phyloP scores from a whole-genome alignment of 2,329 filamentous ascomycete species.

The Diaporthe humulicola region DNA sequence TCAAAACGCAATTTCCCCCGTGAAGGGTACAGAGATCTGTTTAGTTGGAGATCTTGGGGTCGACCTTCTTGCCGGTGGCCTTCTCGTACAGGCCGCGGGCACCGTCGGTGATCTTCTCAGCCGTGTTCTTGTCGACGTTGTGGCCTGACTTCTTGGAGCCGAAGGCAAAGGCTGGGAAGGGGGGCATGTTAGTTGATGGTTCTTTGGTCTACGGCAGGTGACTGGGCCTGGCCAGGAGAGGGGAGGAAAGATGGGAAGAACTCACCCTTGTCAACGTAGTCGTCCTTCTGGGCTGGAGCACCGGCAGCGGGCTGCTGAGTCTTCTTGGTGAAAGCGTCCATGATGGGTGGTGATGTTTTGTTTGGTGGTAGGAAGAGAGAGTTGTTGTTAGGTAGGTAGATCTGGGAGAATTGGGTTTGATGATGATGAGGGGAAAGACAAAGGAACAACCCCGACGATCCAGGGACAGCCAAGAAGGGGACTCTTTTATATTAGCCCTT shows the following conservation, averaged over 20 bases:
- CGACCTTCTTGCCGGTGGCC: slow-evolving; percentile 54
- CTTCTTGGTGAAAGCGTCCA: slow-evolving; percentile 31
- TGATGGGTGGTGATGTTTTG: not conserved
- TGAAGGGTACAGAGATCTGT: too few species aligned
- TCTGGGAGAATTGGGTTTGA: not conserved
- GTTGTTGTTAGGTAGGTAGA: not conserved
- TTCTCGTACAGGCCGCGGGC: slow-evolving; percentile 53
- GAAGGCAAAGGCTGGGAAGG: slow-evolving; percentile 45
- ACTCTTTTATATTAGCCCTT: slow-evolving; percentile 2
- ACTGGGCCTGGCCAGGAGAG: too few species aligned
- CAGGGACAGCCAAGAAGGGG: slow-evolving; percentile 1
- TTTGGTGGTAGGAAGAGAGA: too few species aligned
- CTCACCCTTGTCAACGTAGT: slow-evolving; percentile 51
- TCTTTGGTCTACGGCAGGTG: not conserved
- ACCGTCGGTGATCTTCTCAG: slow-evolving; percentile 52
- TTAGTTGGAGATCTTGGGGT: slow-evolving; percentile 52
- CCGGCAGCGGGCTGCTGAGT: slow-evolving; percentile 12
- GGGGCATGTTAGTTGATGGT: slow-evolving; percentile 37
- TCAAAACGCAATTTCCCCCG: too few species aligned
- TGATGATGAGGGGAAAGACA: not conserved
- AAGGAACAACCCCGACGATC: accelerated
- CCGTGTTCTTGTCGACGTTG: slow-evolving; percentile 39
- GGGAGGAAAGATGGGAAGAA: not conserved
- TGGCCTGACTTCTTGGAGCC: slow-evolving; percentile 47
- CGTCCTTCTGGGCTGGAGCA: slow-evolving; percentile 44